Percentiles rank a stretch among this genome's conserved stretches.
phyloP scores from a whole-genome alignment of 768 basidiomycete genomes.

The Boletus barrowsii region DNA sequence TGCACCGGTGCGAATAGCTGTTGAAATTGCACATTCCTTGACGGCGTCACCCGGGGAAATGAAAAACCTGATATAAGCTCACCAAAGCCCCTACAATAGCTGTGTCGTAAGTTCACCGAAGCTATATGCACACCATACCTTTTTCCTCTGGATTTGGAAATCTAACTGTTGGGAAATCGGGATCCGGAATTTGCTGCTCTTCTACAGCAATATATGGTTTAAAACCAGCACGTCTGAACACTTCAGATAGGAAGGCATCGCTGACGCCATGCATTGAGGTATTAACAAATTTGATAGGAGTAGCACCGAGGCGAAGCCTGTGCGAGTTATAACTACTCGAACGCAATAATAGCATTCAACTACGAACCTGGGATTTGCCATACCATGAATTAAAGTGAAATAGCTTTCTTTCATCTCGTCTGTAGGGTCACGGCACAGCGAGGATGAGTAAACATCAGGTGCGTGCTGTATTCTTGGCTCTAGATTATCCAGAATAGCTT shows the following conservation, averaged over 20 bases:
- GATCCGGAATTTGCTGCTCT: conserved; percentile 72
- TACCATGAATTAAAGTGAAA: conserved; percentile 38
- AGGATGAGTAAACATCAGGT: conserved; percentile 35
- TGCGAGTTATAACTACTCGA: background rate
- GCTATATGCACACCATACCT: conserved; percentile 40
- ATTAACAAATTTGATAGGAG: conserved; percentile 64
- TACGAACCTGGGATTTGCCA: conserved; percentile 20
- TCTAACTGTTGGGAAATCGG: conserved; percentile 79
- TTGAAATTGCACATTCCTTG: conserved; percentile 71
- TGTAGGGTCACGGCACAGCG: conserved; percentile 55
- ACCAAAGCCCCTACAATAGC: conserved; percentile 47
- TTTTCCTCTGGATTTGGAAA: conserved; percentile 93
- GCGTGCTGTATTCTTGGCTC: conserved; percentile 48
- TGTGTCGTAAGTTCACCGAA: conserved; percentile 2
- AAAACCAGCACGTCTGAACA: conserved; percentile 61
- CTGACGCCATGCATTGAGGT: conserved; percentile 93
- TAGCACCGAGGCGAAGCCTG: conserved; percentile 9
- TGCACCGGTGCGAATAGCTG: conserved; percentile 52
- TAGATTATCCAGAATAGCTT: conserved; percentile 58
- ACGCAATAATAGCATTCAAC: background rate
- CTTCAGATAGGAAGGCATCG: conserved; percentile 55
- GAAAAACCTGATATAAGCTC: conserved; percentile 11
- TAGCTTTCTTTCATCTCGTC: conserved; percentile 59
- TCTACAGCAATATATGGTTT: conserved; percentile 55
- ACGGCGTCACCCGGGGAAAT: background rate